Evolutionary conservation across 805 yeast species (phyloP).

Genomic region (Debaryomyces maramus): DNA sequence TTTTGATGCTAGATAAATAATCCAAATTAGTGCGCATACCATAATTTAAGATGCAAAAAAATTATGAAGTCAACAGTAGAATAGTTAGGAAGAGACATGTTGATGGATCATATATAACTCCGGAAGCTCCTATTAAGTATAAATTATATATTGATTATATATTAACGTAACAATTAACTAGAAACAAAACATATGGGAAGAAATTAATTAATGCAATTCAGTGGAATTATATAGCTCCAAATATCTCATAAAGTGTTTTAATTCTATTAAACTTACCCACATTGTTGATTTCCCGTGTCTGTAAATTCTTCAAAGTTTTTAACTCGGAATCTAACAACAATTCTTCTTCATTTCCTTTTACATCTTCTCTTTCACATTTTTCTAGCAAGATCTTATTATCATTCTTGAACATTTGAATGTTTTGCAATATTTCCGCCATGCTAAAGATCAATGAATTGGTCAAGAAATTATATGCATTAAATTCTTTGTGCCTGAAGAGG

Average conservation of each 20-base stretch:
- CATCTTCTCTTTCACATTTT: slow-evolving; percentile 88
- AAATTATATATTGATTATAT: no score
- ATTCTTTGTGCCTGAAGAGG: slow-evolving; percentile 66
- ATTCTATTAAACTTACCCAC: slow-evolving; percentile 57
- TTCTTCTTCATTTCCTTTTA: slow-evolving; percentile 76
- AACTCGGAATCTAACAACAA: slow-evolving; percentile 73
- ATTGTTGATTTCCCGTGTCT: slow-evolving; percentile 54
- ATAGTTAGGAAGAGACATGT: no score
- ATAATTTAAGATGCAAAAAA: no score
- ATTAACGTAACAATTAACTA: no score
- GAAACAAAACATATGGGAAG: no score
- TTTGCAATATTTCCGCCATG: slow-evolving; percentile 52
- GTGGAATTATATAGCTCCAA: no score
- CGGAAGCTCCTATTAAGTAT: no score
- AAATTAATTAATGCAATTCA: no score
- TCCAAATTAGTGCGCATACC: no score
- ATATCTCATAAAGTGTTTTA: slow-evolving; percentile 56
- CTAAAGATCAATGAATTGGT: slow-evolving; percentile 48
- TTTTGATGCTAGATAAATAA: no score
- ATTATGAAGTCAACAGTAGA: no score
- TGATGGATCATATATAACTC: no score
- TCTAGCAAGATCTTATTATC: slow-evolving; percentile 68
- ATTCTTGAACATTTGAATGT: slow-evolving; percentile 52
- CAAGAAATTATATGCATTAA: slow-evolving; percentile 33
- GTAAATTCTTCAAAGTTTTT: slow-evolving; percentile 63